Evolutionary conservation across 495 filamentous ascomycete genomes (phyloP).

Genomic region (Penicillium coffeae): DNA sequence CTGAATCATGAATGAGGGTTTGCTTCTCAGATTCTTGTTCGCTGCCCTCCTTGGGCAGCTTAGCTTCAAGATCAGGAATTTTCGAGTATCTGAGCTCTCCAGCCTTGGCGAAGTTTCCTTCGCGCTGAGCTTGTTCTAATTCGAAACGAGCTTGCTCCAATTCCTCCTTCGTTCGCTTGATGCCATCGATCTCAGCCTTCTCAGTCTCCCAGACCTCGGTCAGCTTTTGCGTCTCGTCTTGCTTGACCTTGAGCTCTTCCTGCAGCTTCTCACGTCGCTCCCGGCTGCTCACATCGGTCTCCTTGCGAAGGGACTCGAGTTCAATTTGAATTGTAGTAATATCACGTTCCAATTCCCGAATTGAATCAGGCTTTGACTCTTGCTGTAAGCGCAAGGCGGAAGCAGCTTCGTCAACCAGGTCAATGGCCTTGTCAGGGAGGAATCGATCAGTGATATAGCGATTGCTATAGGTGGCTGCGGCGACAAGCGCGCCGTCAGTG

Average conservation of each 20-base stretch:
- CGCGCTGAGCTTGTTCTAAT: slow-evolving; percentile 80
- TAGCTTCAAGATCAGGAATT: slow-evolving; percentile 75
- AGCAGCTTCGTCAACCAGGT: slow-evolving; percentile 93
- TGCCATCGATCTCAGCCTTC: slow-evolving; percentile 70
- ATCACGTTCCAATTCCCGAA: slow-evolving; percentile 82
- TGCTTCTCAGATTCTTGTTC: slow-evolving; percentile 42
- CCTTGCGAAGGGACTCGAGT: slow-evolving; percentile 90
- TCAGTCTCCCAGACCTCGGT: slow-evolving; percentile 88
- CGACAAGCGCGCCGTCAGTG: slow-evolving; percentile 85
- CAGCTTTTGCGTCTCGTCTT: slow-evolving; percentile 63
- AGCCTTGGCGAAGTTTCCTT: slow-evolving; percentile 86
- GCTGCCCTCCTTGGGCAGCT: slow-evolving; percentile 71
- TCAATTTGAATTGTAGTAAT: slow-evolving; percentile 98
- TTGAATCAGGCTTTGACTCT: slow-evolving; percentile 93
- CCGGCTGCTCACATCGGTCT: slow-evolving; percentile 80
- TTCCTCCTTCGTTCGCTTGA: slow-evolving; percentile 81
- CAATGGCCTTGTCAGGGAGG: slow-evolving; percentile 94
- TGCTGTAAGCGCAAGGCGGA: slow-evolving; percentile 88
- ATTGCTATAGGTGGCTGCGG: slow-evolving; percentile 87
- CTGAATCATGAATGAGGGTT: slow-evolving; percentile 81
- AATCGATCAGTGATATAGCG: slow-evolving; percentile 96
- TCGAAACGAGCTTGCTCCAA: slow-evolving; percentile 81
- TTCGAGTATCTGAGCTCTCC: slow-evolving; percentile 82
- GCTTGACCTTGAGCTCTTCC: slow-evolving; percentile 63
- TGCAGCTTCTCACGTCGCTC: slow-evolving; percentile 88